Conservation (phyloP, 225 moss, liverwort and hornwort species). For the Pseudoscleropodium purum region DNA sequence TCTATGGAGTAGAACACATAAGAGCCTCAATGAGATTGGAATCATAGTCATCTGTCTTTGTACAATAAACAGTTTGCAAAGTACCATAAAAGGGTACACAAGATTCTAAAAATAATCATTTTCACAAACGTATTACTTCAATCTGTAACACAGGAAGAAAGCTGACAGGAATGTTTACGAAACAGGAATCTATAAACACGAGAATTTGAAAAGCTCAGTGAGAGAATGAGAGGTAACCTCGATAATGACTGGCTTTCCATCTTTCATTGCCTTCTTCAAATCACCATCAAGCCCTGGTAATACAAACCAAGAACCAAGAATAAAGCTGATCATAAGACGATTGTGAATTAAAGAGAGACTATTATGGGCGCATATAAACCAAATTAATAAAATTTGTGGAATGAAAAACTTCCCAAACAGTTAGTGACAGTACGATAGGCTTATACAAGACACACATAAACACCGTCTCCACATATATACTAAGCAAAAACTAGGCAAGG, state of each 20-base stretch:
- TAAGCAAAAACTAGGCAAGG: neutral
- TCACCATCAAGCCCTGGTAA: conserved; percentile 77
- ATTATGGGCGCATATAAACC: neutral
- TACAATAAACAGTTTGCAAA: neutral
- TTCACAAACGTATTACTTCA: neutral
- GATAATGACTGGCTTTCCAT: conserved; percentile 94
- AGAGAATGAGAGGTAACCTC: conserved; percentile 32
- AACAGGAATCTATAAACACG: neutral
- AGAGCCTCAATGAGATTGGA: neutral
- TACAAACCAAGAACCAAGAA: neutral
- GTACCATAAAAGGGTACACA: neutral
- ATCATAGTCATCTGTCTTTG: neutral
- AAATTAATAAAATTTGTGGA: neutral
- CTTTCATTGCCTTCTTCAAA: conserved; percentile 91
- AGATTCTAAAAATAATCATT: neutral
- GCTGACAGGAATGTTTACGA: neutral
- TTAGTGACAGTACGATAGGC: neutral
- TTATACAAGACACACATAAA: neutral
- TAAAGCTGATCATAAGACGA: neutral
- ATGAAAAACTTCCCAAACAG: neutral
- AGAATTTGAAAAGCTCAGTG: neutral
- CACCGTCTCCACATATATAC: neutral
- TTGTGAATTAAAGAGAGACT: neutral
- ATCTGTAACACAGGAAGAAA: neutral
- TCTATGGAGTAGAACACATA: neutral